These are phyloP conservation scores for Phaseolus coccineus DNA, from an alignment of 331 rosid species.

Conservation along the genomic window DNA sequence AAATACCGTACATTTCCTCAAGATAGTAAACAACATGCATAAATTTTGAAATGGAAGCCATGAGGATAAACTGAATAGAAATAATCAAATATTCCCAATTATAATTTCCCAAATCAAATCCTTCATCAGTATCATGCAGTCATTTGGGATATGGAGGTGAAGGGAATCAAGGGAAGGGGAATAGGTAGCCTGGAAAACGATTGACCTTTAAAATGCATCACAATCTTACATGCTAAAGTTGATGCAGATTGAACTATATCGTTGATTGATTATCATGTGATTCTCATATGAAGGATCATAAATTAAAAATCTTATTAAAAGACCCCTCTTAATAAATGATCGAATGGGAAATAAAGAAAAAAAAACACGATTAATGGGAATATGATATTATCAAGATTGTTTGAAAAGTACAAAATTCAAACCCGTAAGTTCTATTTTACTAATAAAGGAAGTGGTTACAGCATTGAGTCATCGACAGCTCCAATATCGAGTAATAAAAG, in stretches of 20 bases:
- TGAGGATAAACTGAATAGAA: slow-evolving; percentile 28
- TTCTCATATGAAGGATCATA: background rate
- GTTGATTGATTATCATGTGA: slow-evolving; percentile 24
- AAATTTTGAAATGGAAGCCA: slow-evolving; percentile 26
- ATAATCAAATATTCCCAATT: slow-evolving; percentile 16
- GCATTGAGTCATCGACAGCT: background rate
- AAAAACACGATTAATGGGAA: slow-evolving; percentile 5
- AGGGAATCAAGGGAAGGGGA: background rate
- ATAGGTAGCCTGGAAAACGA: background rate
- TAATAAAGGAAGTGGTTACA: slow-evolving; percentile 5
- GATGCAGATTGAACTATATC: background rate
- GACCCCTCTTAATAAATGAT: background rate
- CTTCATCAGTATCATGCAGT: background rate
- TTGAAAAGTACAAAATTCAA: slow-evolving; percentile 1
- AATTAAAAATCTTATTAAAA: background rate
- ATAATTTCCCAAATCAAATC: slow-evolving; percentile 23
- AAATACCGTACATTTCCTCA: slow-evolving; percentile 33
- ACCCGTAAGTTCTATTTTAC: slow-evolving; percentile 1
- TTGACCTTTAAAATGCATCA: background rate
- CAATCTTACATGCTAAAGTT: background rate
- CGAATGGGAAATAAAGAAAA: background rate
- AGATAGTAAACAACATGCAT: slow-evolving; percentile 28
- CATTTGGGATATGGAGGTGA: background rate
- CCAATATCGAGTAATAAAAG: slow-evolving; percentile 27
- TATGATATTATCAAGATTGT: slow-evolving; percentile 15